These are phyloP conservation scores for Fusarium dimerum DNA, from an alignment of 2,329 filamentous ascomycete species.

Conservation along the genomic window DNA sequence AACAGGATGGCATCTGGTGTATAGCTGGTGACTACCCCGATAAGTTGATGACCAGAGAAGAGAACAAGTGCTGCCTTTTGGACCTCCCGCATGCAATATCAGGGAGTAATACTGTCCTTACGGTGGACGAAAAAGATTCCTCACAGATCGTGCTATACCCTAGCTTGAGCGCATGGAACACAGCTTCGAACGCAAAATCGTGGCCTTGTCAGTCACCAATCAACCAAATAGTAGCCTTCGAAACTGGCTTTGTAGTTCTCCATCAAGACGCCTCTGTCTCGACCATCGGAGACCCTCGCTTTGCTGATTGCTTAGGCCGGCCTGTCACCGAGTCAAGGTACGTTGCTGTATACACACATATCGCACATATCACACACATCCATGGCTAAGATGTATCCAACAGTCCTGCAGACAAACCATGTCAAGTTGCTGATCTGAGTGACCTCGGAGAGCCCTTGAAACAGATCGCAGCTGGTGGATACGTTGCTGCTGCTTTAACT, in stretches of 20 bases:
- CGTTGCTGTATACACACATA: constrained; percentile 2
- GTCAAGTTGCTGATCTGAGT: constrained; percentile 48
- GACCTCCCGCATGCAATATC: constrained; percentile 15
- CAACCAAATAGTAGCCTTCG: constrained; percentile 47
- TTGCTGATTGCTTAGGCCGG: constrained; percentile 57
- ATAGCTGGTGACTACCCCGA: constrained; percentile 17
- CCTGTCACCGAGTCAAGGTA: constrained; percentile 41
- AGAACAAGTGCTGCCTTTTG: neutral
- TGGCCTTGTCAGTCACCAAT: constrained; percentile 31
- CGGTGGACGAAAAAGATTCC: neutral
- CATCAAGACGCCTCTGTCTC: constrained; percentile 46
- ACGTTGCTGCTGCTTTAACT: constrained; percentile 59
- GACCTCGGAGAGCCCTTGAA: constrained; percentile 53
- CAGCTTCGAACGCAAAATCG: constrained; percentile 1
- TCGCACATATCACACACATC: neutral
- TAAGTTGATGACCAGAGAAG: neutral
- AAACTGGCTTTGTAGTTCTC: constrained; percentile 51
- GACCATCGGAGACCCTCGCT: constrained; percentile 61
- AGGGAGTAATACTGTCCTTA: constrained; percentile 16
- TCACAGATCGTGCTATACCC: constrained; percentile 22
- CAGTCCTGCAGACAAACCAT: constrained; percentile 49
- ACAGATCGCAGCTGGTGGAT: constrained; percentile 58
- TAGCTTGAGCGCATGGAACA: constrained; percentile 21
- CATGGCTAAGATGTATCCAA: constrained; percentile 7
- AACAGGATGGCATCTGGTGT: constrained; percentile 17